Conservation (phyloP, 2,329 filamentous ascomycete genomes). For the Leptosphaerulina australis region DNA sequence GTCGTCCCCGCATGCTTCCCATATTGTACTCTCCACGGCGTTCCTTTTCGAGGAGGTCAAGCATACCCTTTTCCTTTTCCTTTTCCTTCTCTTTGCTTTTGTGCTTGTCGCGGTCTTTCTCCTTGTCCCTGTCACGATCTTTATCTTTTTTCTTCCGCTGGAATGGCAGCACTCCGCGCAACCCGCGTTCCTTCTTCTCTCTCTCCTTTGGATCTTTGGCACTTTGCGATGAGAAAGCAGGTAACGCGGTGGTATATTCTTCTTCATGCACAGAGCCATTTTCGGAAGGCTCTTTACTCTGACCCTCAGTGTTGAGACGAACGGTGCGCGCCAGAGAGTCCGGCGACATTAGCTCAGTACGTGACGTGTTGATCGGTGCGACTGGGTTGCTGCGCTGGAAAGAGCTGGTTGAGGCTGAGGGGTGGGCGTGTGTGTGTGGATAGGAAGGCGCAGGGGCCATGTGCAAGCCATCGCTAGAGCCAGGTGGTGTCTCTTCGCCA, state of each 20-base stretch:
- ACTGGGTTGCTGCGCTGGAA: conserved; percentile 22
- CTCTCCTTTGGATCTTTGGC: conserved; percentile 42
- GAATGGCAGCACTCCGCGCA: conserved; percentile 48
- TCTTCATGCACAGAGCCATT: conserved; percentile 46
- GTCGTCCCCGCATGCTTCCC: conserved; percentile 13
- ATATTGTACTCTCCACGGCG: conserved; percentile 18
- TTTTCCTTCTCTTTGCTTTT: conserved; percentile 25
- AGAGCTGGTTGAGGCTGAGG: conserved; percentile 30
- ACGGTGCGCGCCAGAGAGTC: conserved; percentile 34
- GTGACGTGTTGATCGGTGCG: conserved; percentile 34
- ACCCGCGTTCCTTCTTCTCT: conserved; percentile 48
- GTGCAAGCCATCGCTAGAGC: conserved; percentile 45
- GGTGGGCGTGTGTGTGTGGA: conserved; percentile 36
- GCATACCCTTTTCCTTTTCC: conserved; percentile 27
- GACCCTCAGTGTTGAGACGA: conserved; percentile 29
- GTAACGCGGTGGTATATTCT: conserved; percentile 48
- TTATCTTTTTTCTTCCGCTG: conserved; percentile 45
- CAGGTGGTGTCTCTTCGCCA: conserved; percentile 46
- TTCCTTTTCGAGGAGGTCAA: conserved; percentile 15
- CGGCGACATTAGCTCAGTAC: conserved; percentile 25
- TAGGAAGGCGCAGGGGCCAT: conserved; percentile 42
- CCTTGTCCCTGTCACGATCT: conserved; percentile 33
- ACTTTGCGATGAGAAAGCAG: conserved; percentile 41
- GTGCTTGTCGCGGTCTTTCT: conserved; percentile 24
- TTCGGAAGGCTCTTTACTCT: conserved; percentile 43